Conservation (phyloP, 495 filamentous ascomycete genomes). For the Aspergillus conjunctus region DNA sequence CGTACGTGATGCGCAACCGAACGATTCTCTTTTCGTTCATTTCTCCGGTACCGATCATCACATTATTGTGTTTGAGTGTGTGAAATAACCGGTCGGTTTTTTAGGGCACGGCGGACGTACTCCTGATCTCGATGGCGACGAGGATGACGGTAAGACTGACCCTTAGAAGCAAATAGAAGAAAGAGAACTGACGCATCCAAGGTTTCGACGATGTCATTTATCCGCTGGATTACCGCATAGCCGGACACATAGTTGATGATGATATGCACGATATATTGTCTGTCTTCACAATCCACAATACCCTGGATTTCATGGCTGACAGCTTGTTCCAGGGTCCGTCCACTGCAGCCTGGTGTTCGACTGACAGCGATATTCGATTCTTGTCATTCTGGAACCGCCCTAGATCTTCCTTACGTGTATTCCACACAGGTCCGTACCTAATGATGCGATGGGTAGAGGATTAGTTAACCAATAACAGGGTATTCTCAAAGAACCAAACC, state of each 20-base stretch:
- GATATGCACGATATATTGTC: conserved; percentile 96
- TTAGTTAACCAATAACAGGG: conserved; percentile 44
- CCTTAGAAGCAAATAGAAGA: not conserved
- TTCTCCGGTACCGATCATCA: conserved; percentile 68
- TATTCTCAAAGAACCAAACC: conserved; percentile 94
- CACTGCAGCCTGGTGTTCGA: conserved; percentile 81
- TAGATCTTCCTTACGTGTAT: conserved; percentile 97
- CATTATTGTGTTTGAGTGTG: not conserved
- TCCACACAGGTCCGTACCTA: conserved; percentile 61
- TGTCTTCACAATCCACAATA: conserved; percentile 1
- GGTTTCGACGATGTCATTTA: conserved; percentile 97
- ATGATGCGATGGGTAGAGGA: not conserved
- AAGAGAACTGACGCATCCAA: conserved; percentile 14
- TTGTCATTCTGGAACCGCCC: conserved; percentile 93
- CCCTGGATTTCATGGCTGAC: not conserved
- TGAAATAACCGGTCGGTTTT: conserved; percentile 10
- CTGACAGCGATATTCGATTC: conserved; percentile 98
- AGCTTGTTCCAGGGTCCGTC: conserved; percentile 54
- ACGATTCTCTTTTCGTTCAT: conserved; percentile 96
- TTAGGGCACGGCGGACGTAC: conserved; percentile 94
- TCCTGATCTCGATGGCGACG: conserved; percentile 91
- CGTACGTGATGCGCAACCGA: conserved; percentile 90
- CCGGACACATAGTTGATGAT: conserved; percentile 95
- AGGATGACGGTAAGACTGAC: conserved; percentile 65
- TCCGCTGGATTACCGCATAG: conserved; percentile 85